These are phyloP conservation scores for Smallanthus sonchifolius DNA, from an alignment of 129 eudicot genomes.

Conservation along the genomic window DNA sequence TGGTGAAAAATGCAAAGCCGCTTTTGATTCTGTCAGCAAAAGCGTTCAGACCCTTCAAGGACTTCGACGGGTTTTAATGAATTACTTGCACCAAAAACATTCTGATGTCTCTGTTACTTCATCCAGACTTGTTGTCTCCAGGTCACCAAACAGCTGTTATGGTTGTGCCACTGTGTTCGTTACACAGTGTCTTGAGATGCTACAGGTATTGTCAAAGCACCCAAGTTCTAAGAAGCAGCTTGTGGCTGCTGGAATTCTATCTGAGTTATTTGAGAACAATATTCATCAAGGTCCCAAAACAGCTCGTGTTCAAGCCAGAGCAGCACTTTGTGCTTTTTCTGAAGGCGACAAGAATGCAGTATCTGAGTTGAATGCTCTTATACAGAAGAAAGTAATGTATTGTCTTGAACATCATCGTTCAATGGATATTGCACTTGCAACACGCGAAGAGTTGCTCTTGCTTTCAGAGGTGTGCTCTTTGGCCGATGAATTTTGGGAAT, in stretches of 20 bases:
- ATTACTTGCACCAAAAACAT: constrained; percentile 82
- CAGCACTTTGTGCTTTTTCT: constrained; percentile 90
- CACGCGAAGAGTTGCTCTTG: constrained; percentile 84
- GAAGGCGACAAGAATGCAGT: constrained; percentile 93
- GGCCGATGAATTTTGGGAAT: constrained; percentile 97
- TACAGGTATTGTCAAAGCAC: constrained; percentile 89
- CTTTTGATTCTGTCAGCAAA: constrained; percentile 99
- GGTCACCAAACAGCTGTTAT: constrained; percentile 92
- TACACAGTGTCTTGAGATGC: constrained; percentile 88
- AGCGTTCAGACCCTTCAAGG: constrained; percentile 99
- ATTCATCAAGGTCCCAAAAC: constrained; percentile 98
- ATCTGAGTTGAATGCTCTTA: constrained; percentile 64
- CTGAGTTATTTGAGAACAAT: constrained; percentile 93
- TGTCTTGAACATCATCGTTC: constrained; percentile 99
- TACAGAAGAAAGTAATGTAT: constrained; percentile 86
- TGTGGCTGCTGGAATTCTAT: constrained; percentile 77
- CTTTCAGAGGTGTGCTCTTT: constrained; percentile 95
- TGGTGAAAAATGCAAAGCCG: constrained; percentile 99
- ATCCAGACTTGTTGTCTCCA: constrained; percentile 81
- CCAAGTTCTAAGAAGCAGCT: constrained; percentile 83
- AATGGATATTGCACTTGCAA: constrained; percentile 92
- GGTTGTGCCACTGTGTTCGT: constrained; percentile 97
- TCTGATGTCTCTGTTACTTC: constrained; percentile 52
- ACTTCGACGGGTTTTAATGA: constrained; percentile 93
- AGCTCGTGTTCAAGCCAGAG: constrained; percentile 95